Conservation (phyloP, 306 rosid genomes). For the Lagenaria siceraria region DNA sequence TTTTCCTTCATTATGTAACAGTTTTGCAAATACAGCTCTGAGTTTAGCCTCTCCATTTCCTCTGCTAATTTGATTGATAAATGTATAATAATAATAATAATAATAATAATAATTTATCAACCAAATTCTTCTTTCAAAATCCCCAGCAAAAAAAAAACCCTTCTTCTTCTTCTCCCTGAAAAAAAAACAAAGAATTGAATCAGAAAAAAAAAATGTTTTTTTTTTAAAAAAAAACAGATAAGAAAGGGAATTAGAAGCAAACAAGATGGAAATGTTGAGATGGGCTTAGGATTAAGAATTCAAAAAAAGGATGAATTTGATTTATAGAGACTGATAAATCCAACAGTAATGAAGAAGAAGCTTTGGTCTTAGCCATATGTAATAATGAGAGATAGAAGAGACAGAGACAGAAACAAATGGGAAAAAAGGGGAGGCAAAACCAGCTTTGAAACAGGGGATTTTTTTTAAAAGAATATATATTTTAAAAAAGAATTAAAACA, state of each 20-base stretch:
- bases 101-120: not conserved
- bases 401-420: constrained; percentile 9
- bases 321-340: not conserved
- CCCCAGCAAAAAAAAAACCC: not conserved
- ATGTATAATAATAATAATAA: no score
- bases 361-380: not conserved
- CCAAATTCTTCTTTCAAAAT: not conserved
- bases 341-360: not conserved
- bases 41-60: constrained; percentile 85
- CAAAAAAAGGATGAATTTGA: not conserved
- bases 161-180: constrained; percentile 20
- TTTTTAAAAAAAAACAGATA: not conserved
- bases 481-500: not conserved
- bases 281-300: not conserved
- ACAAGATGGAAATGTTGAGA: not conserved
- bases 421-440: constrained; percentile 16
- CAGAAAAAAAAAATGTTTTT: not conserved
- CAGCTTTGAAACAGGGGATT: constrained; percentile 2
- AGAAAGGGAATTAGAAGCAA: not conserved
- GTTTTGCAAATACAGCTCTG: constrained; percentile 87
- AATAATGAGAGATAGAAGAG: not conserved
- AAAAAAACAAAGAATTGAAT: not conserved
- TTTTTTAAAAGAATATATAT: not conserved
- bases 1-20: constrained; percentile 94
- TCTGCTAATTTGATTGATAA: not conserved